phyloP scores from a whole-genome alignment of 345 rosid genomes.

The Brassica nigra region DNA sequence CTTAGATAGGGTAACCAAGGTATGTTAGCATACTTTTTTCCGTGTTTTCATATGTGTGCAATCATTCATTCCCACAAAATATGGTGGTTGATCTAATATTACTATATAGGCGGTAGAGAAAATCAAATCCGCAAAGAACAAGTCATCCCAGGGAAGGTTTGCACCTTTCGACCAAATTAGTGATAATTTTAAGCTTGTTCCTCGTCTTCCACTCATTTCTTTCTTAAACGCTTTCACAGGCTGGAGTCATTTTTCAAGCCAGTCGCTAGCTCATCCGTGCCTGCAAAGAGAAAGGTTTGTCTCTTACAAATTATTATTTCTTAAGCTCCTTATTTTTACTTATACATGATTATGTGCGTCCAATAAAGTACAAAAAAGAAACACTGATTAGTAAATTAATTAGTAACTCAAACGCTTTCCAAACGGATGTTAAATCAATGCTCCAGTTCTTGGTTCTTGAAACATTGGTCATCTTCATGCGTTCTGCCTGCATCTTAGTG shows the following conservation, averaged over 20 bases:
- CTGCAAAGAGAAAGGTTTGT: conserved; percentile 75
- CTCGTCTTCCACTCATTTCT: conserved; percentile 19
- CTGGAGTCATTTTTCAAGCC: conserved; percentile 86
- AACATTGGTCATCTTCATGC: conserved; percentile 14
- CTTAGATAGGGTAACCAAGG: conserved; percentile 84
- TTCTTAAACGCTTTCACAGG: conserved; percentile 40
- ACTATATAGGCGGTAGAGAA: conserved; percentile 72
- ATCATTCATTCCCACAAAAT: neutral
- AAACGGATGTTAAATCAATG: neutral
- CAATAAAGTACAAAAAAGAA: neutral
- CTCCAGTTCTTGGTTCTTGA: neutral
- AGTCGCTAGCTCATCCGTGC: conserved; percentile 52
- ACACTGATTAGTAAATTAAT: neutral
- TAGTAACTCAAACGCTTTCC: neutral
- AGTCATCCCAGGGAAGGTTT: conserved; percentile 94
- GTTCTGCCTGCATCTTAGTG: conserved; percentile 14
- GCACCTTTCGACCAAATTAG: conserved; percentile 25
- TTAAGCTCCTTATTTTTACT: conserved; percentile 15
- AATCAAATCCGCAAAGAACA: conserved; percentile 88
- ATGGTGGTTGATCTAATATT: neutral
- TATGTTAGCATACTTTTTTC: conserved; percentile 29
- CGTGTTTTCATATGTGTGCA: conserved; percentile 7
- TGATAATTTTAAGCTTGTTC: neutral
- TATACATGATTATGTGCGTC: neutral
- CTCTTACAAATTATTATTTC: conserved; percentile 12